Base-by-base conservation (phyloP, 129 eudicot genomes). In the Tagetes patula region DNA sequence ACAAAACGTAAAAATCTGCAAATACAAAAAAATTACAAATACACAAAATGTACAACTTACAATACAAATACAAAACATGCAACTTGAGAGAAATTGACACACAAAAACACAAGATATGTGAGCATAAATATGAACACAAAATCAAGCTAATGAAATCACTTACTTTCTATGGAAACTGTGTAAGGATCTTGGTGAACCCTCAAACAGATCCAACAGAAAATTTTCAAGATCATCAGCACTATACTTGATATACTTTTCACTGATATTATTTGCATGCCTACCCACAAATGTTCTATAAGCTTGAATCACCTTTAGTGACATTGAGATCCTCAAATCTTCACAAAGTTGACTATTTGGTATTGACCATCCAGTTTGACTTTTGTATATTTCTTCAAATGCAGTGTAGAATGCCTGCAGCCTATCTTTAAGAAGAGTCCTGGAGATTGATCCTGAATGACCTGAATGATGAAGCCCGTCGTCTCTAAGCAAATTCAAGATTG, bases 211-310 rank as follows among this genome's bases (percentile, higher is more conserved):
- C 87, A 87, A 49, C 6, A 92, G 71, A 67, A 58, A 84, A 75
- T 80, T 79, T 76, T 94, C 97, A 31, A 90, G 83, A 84, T 94
- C 97, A 73, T 94, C 98, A 48, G 94, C 96, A 56, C 37, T 84
- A 64, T 94, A 94, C 86, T 83, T 94, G 33, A 94, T 90, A 78
- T 89, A 77, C 86, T 83, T 90, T 13, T 94, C 96, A 70, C 84
- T 87, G 8, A 88, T 76, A 65, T 84, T 77, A 78, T 82, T 76
- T 5, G 38, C 66, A 55, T 90, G 87, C 69, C 96, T 77, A 53
- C 96, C 98, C 0, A 88, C 87, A 70, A 90, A 94, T 39, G 96
- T 90, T 34, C 98, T 75, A 50, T 94, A 94, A 55, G 96, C 97
- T 77, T 87, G 98, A 61, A 94, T 88, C 60, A 94, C 89, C 90